Evolutionary conservation across 2,329 filamentous ascomycete species (phyloP).

Genomic region (Mycosphaerella arachidis): DNA sequence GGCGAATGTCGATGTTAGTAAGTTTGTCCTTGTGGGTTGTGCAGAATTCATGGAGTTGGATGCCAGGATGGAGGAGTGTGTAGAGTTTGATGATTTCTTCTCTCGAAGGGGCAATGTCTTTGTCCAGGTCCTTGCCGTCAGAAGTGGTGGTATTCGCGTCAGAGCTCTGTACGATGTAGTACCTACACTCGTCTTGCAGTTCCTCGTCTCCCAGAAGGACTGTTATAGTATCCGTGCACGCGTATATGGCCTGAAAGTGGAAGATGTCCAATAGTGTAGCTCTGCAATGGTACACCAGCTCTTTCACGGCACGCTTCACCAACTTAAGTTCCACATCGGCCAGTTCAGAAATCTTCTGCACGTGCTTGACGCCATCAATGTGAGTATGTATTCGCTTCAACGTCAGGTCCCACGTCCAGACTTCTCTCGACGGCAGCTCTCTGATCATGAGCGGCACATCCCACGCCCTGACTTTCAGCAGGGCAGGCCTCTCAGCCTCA

Average conservation of each 20-base stretch:
- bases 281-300: conserved; percentile 89
- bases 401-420: conserved; percentile 70
- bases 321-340: conserved; percentile 84
- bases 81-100: conserved; percentile 71
- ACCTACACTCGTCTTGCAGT: conserved; percentile 80
- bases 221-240: conserved; percentile 71
- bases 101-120: conserved; percentile 5
- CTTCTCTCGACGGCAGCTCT: conserved; percentile 46
- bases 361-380: conserved; percentile 87
- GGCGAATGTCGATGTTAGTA: conserved; percentile 75
- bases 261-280: conserved; percentile 90
- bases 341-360: conserved; percentile 77
- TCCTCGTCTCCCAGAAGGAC: conserved; percentile 72
- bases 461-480: conserved; percentile 75
- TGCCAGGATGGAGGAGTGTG: conserved; percentile 74
- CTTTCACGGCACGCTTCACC: conserved; percentile 78
- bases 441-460: conserved; percentile 79
- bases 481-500: conserved; percentile 64
- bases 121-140: not conserved
- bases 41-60: conserved; percentile 84
- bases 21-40: conserved; percentile 68
- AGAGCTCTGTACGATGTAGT: conserved; percentile 63
- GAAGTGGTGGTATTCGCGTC: not conserved
- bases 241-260: conserved; percentile 89
- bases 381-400: conserved; percentile 74